These are phyloP conservation scores for Collybia sp. DNA, from an alignment of 768 basidiomycete genomes.

Conservation along the genomic window DNA sequence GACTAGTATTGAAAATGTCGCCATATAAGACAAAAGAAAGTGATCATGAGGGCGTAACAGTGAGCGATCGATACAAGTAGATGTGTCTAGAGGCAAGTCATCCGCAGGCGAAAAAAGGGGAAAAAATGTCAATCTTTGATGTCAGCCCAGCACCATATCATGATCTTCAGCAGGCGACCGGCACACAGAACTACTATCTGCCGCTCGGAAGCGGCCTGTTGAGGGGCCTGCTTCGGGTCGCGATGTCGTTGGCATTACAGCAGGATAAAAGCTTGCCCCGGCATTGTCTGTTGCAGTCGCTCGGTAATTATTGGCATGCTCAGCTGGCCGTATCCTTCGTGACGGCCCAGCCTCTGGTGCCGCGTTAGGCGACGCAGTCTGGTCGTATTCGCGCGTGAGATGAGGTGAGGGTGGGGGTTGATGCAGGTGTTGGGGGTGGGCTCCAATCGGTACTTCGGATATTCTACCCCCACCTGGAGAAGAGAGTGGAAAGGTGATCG, in stretches of 20 bases:
- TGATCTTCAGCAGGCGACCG: constrained; percentile 1
- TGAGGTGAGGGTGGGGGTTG: constrained; percentile 3
- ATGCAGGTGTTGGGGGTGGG: background rate
- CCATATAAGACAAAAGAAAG: too few relatives aligned
- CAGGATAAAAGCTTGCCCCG: background rate
- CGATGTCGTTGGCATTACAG: too few relatives aligned
- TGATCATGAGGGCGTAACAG: too few relatives aligned
- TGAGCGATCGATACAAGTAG: too few relatives aligned
- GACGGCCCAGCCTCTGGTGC: constrained; percentile 2
- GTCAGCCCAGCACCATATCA: constrained; percentile 7
- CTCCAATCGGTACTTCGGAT: background rate
- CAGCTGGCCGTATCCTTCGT: background rate
- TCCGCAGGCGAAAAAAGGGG: background rate
- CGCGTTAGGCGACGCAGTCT: background rate
- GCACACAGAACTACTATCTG: background rate
- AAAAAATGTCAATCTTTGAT: background rate
- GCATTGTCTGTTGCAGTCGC: background rate
- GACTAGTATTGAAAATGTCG: background rate
- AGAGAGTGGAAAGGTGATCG: background rate
- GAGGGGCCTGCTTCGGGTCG: constrained; percentile 1
- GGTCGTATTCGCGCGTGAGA: constrained; percentile 1
- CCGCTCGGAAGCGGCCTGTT: background rate
- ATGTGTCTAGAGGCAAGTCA: too few relatives aligned
- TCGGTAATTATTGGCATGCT: background rate
- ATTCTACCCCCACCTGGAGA: too few relatives aligned